Conservation (phyloP, 768 basidiomycete species). For the Tylopilus intermedius region DNA sequence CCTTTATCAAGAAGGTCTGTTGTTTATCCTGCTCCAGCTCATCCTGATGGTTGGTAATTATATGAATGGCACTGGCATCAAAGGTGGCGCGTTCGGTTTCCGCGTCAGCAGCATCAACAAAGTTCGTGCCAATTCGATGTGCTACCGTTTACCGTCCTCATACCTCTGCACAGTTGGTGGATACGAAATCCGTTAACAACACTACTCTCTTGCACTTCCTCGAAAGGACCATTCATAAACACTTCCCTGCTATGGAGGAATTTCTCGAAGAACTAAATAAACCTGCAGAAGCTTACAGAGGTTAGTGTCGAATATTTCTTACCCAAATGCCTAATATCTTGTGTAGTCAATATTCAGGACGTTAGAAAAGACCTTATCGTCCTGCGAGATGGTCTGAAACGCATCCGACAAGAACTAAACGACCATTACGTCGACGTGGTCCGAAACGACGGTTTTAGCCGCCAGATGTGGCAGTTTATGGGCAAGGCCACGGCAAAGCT, state of each 20-base stretch:
- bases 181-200: conserved; percentile 94
- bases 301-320: conserved; percentile 37
- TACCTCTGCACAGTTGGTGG: conserved; percentile 65
- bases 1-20: conserved; percentile 15
- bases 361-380: conserved; percentile 71
- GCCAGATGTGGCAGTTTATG: conserved; percentile 89
- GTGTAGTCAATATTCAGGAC: conserved; percentile 78
- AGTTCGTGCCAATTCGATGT: conserved; percentile 36
- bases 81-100: conserved; percentile 97
- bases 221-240: conserved; percentile 79
- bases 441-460: conserved; percentile 72
- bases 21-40: conserved; percentile 42
- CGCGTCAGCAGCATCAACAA: conserved; percentile 97
- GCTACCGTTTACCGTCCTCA: not conserved
- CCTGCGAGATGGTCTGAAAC: conserved; percentile 69
- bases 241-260: conserved; percentile 81
- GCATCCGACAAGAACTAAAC: conserved; percentile 73
- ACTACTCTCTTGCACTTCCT: conserved; percentile 93
- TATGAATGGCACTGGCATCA: conserved; percentile 94
- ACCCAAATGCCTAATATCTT: conserved; percentile 6
- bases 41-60: conserved; percentile 96
- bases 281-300: conserved; percentile 89
- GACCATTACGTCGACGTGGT: conserved; percentile 75
- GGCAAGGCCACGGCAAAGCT: conserved; percentile 70
- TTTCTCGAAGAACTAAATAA: conserved; percentile 87